Conservation (phyloP, 2,329 filamentous ascomycete species). For the Septoria petroselini region DNA sequence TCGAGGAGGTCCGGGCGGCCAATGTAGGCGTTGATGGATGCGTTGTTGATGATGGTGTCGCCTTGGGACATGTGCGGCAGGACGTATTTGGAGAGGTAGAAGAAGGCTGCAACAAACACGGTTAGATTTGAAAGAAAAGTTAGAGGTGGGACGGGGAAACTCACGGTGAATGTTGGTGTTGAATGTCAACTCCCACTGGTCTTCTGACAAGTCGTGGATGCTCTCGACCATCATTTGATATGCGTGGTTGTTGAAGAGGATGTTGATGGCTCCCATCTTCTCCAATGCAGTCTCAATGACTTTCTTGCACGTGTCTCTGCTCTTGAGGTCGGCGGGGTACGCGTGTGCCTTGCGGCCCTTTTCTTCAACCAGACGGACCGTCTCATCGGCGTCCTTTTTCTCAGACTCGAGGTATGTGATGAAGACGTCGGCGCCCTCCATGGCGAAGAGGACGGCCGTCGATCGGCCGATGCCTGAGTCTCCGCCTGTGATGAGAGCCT, state of each 20-base stretch:
- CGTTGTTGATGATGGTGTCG: slow-evolving; percentile 78
- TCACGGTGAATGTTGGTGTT: slow-evolving; percentile 71
- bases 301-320: slow-evolving; percentile 65
- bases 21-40: slow-evolving; percentile 79
- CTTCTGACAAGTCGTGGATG: slow-evolving; percentile 69
- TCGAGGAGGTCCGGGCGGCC: slow-evolving; percentile 77
- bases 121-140: neutral
- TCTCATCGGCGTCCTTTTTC: slow-evolving; percentile 71
- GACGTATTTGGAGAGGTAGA: slow-evolving; percentile 74
- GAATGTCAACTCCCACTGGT: slow-evolving; percentile 78
- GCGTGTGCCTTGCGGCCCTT: slow-evolving; percentile 65
- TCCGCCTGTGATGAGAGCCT: slow-evolving; percentile 75
- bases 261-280: slow-evolving; percentile 67
- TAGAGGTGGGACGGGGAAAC: slow-evolving; percentile 6
- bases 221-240: slow-evolving; percentile 71
- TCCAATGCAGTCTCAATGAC: slow-evolving; percentile 64
- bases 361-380: slow-evolving; percentile 66
- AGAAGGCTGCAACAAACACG: slow-evolving; percentile 48
- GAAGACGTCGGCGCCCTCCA: slow-evolving; percentile 72
- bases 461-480: slow-evolving; percentile 77
- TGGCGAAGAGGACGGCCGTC: slow-evolving; percentile 71
- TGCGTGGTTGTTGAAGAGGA: slow-evolving; percentile 69
- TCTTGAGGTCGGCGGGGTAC: slow-evolving; percentile 62
- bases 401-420: slow-evolving; percentile 75
- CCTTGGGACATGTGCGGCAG: slow-evolving; percentile 73